These are phyloP conservation scores for Colletotrichum costaricense DNA, from an alignment of 2,329 filamentous ascomycete genomes.

Conservation along the genomic window DNA sequence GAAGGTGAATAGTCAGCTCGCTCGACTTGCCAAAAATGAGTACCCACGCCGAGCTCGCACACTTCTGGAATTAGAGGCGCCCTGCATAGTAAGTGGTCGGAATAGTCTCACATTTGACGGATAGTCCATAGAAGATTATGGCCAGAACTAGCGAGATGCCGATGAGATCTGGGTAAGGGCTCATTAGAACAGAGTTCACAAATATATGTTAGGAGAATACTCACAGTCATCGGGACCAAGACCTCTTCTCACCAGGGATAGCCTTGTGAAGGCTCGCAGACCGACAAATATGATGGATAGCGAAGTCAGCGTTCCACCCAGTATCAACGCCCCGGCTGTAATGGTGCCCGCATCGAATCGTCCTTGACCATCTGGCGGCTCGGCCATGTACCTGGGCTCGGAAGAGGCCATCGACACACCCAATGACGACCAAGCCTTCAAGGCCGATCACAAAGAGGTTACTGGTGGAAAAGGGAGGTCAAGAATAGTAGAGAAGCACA, in stretches of 20 bases:
- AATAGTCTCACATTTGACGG: conserved; percentile 2
- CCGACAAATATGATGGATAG: conserved; percentile 18
- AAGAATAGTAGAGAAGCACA: neutral
- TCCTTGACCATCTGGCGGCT: conserved; percentile 15
- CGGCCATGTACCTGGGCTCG: conserved; percentile 25
- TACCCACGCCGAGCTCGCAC: conserved; percentile 22
- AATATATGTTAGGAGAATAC: neutral
- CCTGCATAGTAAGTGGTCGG: neutral
- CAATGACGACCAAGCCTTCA: neutral
- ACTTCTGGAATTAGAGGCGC: neutral
- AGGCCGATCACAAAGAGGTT: neutral
- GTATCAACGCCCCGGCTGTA: neutral
- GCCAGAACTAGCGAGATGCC: conserved; percentile 1
- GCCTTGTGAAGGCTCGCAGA: conserved; percentile 17
- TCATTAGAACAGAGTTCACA: neutral
- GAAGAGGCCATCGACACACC: conserved; percentile 11
- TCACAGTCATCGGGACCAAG: conserved; percentile 28
- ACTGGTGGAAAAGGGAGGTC: neutral
- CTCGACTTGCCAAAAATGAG: conserved; percentile 29
- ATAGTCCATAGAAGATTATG: conserved; percentile 12
- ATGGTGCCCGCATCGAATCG: conserved; percentile 23
- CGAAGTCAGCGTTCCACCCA: conserved; percentile 6
- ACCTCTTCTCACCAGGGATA: conserved; percentile 7
- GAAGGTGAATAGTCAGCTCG: conserved; percentile 11
- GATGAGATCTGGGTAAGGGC: neutral